Evolutionary conservation across 371 early-diverging fungal species (phyloP).

Genomic region (Syncephalastrum monosporum): DNA sequence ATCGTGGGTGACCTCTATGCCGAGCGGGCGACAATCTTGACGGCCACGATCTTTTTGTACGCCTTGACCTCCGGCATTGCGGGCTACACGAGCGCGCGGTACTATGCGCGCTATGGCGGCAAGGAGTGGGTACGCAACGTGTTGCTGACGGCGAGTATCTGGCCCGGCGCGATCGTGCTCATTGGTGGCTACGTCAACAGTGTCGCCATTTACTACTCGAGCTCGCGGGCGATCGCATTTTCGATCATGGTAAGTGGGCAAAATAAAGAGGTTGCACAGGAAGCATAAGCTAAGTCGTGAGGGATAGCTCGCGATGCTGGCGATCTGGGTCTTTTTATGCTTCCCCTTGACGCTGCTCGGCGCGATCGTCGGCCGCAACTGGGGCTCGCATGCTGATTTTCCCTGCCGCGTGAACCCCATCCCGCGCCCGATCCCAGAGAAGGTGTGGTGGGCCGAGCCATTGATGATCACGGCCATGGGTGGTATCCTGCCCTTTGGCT

Average conservation of each 20-base stretch:
- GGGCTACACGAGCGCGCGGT: slow-evolving; percentile 71
- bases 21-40: slow-evolving; percentile 79
- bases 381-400: slow-evolving; percentile 64
- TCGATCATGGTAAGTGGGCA: slow-evolving; percentile 57
- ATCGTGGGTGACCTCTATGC: slow-evolving; percentile 73
- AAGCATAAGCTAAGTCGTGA: neutral
- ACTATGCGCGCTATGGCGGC: slow-evolving; percentile 74
- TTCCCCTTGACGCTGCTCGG: slow-evolving; percentile 81
- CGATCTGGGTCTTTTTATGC: slow-evolving; percentile 76
- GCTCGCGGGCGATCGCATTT: slow-evolving; percentile 81
- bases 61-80: slow-evolving; percentile 71
- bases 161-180: slow-evolving; percentile 63
- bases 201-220: slow-evolving; percentile 72
- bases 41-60: slow-evolving; percentile 78
- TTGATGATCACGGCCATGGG: slow-evolving; percentile 60
- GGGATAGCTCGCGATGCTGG: slow-evolving; percentile 58
- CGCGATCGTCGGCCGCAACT: slow-evolving; percentile 73
- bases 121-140: slow-evolving; percentile 73
- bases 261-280: neutral
- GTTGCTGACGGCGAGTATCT: slow-evolving; percentile 69
- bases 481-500: slow-evolving; percentile 82
- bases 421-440: slow-evolving; percentile 79
- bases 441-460: slow-evolving; percentile 72
- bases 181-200: slow-evolving; percentile 69
- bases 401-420: slow-evolving; percentile 85